Base-by-base conservation (phyloP, 2,329 filamentous ascomycete species). In the Fusarium denticulatum region DNA sequence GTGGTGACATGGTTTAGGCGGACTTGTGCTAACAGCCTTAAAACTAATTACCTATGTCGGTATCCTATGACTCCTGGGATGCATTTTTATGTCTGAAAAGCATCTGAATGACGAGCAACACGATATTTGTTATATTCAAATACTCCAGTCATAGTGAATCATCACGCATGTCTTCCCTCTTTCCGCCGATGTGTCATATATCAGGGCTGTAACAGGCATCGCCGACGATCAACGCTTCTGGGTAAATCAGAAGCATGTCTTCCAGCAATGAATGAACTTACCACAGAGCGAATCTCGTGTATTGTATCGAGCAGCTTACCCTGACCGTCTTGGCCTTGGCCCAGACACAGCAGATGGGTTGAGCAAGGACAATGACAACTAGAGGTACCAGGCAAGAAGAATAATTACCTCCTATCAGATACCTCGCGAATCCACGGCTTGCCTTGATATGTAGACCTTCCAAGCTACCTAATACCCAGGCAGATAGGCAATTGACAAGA, bases 61-160 rank as follows among this genome's bases (percentile, higher is more conserved):
- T 32, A 45, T 53, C 56, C 63, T 60, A 56, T 61, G 61, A 59
- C 58, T 64, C 57, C 40, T 58, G 61, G 60, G 26, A 42, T 56
- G 46, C 49, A 53, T 50, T 22, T 22, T 57, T 28, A 58, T 58
- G 64, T 61, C 61, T 68, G 47, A 52, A 60, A 24, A 20, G 24
- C 11, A 16, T 12, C 24, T 37, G 24, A 28, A 53, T 53, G 32
- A 22, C 15, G 24, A 16, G 24, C 11, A 53, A 53, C 20, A n/a
- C 3, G 14, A 14, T 26, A n/a, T 37, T 20, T 28, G 11, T 18
- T 39, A 13, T 16, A 16, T 37, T 39, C 24, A n/a, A 28, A 24
- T 22, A 16, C 10, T 22, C 20, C 13, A 28, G 16, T 18, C 16
- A 28, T 10, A 18, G 28, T 28, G 20, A n/a, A 26, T 16, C 16